Percentiles rank a stretch among this genome's conserved stretches.
phyloP scores from a whole-genome alignment of 176 grass and related monocot genomes.

The Coix lacrymajobi region DNA sequence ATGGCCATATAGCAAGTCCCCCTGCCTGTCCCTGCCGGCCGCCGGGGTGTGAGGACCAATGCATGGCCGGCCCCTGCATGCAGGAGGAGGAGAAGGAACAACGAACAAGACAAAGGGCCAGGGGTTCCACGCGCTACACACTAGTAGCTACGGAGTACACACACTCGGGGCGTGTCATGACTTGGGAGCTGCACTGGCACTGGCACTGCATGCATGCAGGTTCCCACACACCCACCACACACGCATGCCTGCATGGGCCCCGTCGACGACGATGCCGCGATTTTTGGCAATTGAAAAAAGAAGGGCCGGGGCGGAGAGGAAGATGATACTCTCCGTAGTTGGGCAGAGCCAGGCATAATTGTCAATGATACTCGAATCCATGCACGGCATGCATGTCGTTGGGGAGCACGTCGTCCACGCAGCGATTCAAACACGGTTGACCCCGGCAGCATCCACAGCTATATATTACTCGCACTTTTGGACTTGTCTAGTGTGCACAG shows the following conservation, averaged over 20 bases:
- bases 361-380: slow-evolving; percentile 20
- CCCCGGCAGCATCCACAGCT: neutral
- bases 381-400: neutral
- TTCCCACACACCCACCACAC: neutral
- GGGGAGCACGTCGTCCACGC: neutral
- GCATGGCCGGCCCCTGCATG: neutral
- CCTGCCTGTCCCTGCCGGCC: neutral
- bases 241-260: neutral
- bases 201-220: too few species aligned
- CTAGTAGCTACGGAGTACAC: too few species aligned
- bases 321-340: too few species aligned
- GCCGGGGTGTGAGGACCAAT: neutral
- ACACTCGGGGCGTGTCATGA: neutral
- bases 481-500: neutral
- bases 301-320: too few species aligned
- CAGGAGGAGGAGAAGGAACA: neutral
- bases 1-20: neutral
- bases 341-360: neutral
- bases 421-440: slow-evolving; percentile 29
- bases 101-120: neutral
- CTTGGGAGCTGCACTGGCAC: neutral
- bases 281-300: slow-evolving; percentile 19
- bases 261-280: neutral
- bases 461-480: neutral
- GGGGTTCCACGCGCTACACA: neutral